These are phyloP conservation scores for Primulina eburnea DNA, from an alignment of 257 asterid genomes.

Conservation along the genomic window DNA sequence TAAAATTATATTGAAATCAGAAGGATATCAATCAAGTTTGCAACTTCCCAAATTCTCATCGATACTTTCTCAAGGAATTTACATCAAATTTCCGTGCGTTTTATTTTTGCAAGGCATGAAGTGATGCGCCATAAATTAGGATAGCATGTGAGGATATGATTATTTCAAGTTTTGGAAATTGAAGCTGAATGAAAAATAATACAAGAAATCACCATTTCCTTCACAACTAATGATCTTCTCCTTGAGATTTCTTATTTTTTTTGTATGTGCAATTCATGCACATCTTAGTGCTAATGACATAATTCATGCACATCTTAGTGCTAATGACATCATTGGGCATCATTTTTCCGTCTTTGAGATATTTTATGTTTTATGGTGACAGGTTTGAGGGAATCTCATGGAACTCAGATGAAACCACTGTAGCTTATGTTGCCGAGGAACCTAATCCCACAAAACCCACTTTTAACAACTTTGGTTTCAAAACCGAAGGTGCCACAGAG, in stretches of 20 bases:
- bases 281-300: not conserved
- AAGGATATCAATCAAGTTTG: slow-evolving; percentile 4
- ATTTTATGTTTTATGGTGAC: slow-evolving; percentile 24
- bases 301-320: not conserved
- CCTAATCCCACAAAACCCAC: slow-evolving; percentile 62
- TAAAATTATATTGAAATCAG: slow-evolving; percentile 3
- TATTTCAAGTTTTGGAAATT: not conserved
- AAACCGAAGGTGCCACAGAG: slow-evolving; percentile 49
- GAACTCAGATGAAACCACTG: slow-evolving; percentile 70
- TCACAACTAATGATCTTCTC: not conserved
- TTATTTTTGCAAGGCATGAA: not conserved
- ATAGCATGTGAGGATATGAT: not conserved
- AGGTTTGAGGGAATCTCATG: slow-evolving; percentile 98
- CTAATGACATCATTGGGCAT: not conserved
- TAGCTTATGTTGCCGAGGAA: slow-evolving; percentile 91
- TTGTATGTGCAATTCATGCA: not conserved
- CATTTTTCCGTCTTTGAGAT: not conserved
- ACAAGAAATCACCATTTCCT: not conserved
- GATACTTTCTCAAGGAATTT: slow-evolving; percentile 4
- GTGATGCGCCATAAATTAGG: not conserved
- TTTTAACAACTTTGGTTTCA: slow-evolving; percentile 55
- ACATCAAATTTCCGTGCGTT: not conserved
- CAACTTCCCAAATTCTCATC: not conserved
- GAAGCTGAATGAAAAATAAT: not conserved
- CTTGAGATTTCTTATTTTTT: not conserved